These are phyloP conservation scores for Ananas comosus DNA, from an alignment of 176 grass and related monocot genomes.

Conservation along the genomic window DNA sequence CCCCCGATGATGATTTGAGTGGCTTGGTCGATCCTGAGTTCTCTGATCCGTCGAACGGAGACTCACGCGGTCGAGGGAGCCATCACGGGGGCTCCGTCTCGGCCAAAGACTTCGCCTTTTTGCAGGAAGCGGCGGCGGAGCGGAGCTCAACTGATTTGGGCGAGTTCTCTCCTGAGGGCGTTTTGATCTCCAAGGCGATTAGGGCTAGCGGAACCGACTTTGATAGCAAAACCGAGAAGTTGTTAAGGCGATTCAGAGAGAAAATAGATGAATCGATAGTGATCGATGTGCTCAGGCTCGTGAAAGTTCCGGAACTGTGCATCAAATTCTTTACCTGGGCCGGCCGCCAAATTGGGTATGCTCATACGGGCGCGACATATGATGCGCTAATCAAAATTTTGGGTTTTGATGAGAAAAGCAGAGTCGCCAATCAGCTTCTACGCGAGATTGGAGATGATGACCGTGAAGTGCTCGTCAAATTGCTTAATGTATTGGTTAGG, in stretches of 20 bases:
- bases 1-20: slow-evolving; percentile 20
- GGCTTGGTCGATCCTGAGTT: slow-evolving; percentile 32
- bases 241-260: slow-evolving; percentile 56
- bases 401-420: slow-evolving; percentile 50
- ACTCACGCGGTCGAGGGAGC: slow-evolving; percentile 15
- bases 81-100: slow-evolving; percentile 35
- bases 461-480: slow-evolving; percentile 60
- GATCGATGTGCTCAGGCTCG: slow-evolving; percentile 42
- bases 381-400: slow-evolving; percentile 49
- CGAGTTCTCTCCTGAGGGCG: slow-evolving; percentile 32
- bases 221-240: slow-evolving; percentile 38
- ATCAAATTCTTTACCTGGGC: slow-evolving; percentile 92
- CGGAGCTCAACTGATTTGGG: neutral
- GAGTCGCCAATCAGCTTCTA: slow-evolving; percentile 42
- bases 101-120: slow-evolving; percentile 56
- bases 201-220: slow-evolving; percentile 38
- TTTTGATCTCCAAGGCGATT: slow-evolving; percentile 68
- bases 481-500: slow-evolving; percentile 81
- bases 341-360: slow-evolving; percentile 78
- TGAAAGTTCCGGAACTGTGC: slow-evolving; percentile 51
- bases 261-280: slow-evolving; percentile 53
- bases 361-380: slow-evolving; percentile 49
- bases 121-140: slow-evolving; percentile 23
- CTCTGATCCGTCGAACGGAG: neutral
- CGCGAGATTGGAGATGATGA: slow-evolving; percentile 79